A percentile compares a stretch with the other conserved stretches of the same genome.
Conservation (phyloP, 1,284 basidiomycete genomes). For the Sanghuangporus weigelae region DNA sequence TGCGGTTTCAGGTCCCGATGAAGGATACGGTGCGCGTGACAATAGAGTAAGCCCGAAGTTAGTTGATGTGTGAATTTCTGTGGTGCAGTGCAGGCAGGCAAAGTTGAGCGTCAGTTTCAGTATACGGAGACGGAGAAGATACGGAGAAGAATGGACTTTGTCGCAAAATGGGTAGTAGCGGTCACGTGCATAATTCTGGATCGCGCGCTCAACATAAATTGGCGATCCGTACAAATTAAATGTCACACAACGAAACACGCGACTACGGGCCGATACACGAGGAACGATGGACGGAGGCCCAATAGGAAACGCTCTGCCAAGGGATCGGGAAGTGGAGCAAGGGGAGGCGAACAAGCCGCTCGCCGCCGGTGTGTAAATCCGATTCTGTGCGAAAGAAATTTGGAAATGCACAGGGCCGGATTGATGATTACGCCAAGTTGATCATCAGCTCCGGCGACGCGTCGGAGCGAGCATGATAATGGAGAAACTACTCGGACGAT, state of each 20-base stretch:
- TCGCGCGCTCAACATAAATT: neutral
- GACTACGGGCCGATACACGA: slow-evolving; percentile 7
- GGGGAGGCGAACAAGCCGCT: neutral
- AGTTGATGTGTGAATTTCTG: slow-evolving; percentile 92
- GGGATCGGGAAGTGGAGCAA: neutral
- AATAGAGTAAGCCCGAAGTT: slow-evolving; percentile 85
- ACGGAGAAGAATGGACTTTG: neutral
- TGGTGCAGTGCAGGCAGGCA: slow-evolving; percentile 7
- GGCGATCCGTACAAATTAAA: neutral
- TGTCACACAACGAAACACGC: neutral
- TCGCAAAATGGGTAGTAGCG: slow-evolving; percentile 6
- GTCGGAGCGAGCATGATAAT: neutral
- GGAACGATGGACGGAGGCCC: neutral
- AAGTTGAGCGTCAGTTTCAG: neutral
- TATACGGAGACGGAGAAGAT: neutral
- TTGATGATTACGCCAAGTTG: neutral
- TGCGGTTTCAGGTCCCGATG: slow-evolving; percentile 98
- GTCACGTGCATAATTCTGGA: slow-evolving; percentile 6
- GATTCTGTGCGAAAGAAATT: neutral
- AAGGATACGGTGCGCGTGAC: slow-evolving; percentile 93
- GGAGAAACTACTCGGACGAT: neutral
- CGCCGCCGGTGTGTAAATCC: neutral
- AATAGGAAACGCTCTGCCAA: neutral
- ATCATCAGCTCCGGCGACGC: neutral
- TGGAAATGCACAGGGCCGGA: neutral